Evolutionary conservation across 371 early-diverging fungal species (phyloP).

Genomic region (Mucor indicus): DNA sequence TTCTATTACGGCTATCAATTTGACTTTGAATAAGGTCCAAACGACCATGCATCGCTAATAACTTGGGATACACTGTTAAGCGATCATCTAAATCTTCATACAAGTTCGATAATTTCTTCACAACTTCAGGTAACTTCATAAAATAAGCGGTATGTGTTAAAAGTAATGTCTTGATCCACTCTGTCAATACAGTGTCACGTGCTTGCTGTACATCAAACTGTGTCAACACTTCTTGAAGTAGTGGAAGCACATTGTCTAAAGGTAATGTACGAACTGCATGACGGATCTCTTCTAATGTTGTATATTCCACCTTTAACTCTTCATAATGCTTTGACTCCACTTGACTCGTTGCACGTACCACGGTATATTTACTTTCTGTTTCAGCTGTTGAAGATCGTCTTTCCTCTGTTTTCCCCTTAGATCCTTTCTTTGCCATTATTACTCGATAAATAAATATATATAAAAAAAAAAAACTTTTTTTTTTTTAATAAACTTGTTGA

Average conservation of each 20-base stretch:
- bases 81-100: conserved; percentile 63
- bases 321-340: not conserved
- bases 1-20: conserved; percentile 51
- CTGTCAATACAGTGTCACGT: conserved; percentile 32
- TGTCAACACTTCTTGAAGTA: conserved; percentile 17
- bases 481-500: too few relatives aligned
- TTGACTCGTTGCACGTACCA: not conserved
- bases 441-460: too few relatives aligned
- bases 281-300: conserved; percentile 17
- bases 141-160: conserved; percentile 65
- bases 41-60: conserved; percentile 65
- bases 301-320: conserved; percentile 16
- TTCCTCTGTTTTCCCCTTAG: too few relatives aligned
- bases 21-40: conserved; percentile 70
- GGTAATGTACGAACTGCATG: conserved; percentile 16
- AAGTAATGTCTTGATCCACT: conserved; percentile 71
- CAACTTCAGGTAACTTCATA: conserved; percentile 58
- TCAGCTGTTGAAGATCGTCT: too few relatives aligned
- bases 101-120: conserved; percentile 52
- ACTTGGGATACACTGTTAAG: conserved; percentile 48
- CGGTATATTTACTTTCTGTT: too few relatives aligned
- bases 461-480: too few relatives aligned
- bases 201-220: conserved; percentile 16
- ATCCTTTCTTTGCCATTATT: too few relatives aligned
- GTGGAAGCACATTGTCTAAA: conserved; percentile 16